Base-by-base conservation (phyloP, 257 asterid species). In the Ocimum tenuiflorum region DNA sequence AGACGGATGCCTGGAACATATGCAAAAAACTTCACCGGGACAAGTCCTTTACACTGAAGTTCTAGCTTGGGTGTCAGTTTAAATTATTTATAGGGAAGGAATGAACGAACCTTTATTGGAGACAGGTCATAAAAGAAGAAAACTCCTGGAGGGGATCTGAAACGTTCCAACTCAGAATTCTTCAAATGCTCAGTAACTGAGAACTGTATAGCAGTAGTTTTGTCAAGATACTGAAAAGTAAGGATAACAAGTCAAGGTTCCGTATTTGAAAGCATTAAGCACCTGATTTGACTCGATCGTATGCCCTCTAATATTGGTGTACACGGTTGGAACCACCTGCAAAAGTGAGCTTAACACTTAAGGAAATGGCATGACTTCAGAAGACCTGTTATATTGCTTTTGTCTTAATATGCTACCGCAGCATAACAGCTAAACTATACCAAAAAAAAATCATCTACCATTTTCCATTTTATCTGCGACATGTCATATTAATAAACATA, bases 151-250 rank as follows among this genome's bases (percentile, higher is more conserved):
- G 75, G 80, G 42, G 94, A 62, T 65, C 82, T 80, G 72, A 78
- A 75, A 48, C 23, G 84, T 68, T 88, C 95, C 66, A 29, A 49
- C 41, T 90, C 94, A 20, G 87, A n/a, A n/a, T n/a, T 76, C 83
- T 86, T 94, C 77, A 75, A 94, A 81, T 90, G 95, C 74, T 94
- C 95, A 0, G 99, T 94, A 65, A 88, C 99, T n/a, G 99, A 94
- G 86, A 94, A 94, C 99, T 94, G 84, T n/a, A n/a, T 27, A 68
- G 45, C 55, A 59, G 50, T 63, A 42, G n/a, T 8, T 42, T 20
- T 57, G 29, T 72, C 23, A 65, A 6, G 27, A 60, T 49, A 27
- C 19, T 62, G 52, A 36, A n/a, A 24, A 41, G 60, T 8, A 6
- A 38, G 49, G 31, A 66, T 31, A 18, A 18, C 5, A 4, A 24